phyloP scores from a whole-genome alignment of 805 yeast species.

The Starmera dryadoides region DNA sequence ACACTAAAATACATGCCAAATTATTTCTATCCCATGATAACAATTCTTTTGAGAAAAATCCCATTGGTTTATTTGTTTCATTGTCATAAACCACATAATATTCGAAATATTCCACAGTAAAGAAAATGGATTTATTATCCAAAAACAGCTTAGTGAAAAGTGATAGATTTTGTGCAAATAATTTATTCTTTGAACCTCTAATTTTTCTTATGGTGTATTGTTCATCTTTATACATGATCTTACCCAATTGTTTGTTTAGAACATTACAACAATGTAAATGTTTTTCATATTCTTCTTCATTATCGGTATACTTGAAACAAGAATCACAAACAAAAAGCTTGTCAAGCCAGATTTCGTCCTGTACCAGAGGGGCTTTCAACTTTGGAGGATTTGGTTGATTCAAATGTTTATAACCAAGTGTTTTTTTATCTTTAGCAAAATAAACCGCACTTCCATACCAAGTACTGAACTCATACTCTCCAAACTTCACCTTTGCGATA shows the following conservation, averaged over 20 bases:
- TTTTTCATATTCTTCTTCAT: slow-evolving; percentile 30
- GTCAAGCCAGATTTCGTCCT: slow-evolving; percentile 44
- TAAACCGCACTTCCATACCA: slow-evolving; percentile 89
- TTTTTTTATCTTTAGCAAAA: slow-evolving; percentile 42
- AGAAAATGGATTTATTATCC: slow-evolving; percentile 84
- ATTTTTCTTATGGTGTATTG: slow-evolving; percentile 54
- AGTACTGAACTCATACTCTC: slow-evolving; percentile 60
- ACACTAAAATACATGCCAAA: slow-evolving; percentile 82
- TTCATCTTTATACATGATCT: slow-evolving; percentile 56
- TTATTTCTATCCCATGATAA: slow-evolving; percentile 74
- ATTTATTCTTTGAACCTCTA: slow-evolving; percentile 52
- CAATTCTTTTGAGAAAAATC: slow-evolving; percentile 86
- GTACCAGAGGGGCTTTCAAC: slow-evolving; percentile 5
- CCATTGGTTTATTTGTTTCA: slow-evolving; percentile 55
- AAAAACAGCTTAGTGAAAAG: slow-evolving; percentile 82
- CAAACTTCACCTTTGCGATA: slow-evolving; percentile 59
- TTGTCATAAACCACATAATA: slow-evolving; percentile 67
- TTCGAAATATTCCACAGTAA: slow-evolving; percentile 70
- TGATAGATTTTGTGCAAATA: slow-evolving; percentile 78
- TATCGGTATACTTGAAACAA: slow-evolving; percentile 77
- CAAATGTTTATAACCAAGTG: slow-evolving; percentile 35
- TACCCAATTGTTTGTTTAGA: slow-evolving; percentile 50
- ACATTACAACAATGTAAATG: slow-evolving; percentile 46
- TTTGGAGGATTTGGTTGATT: slow-evolving; percentile 9
- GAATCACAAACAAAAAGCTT: slow-evolving; percentile 64